These are phyloP conservation scores for Gardenia jasminoides DNA, from an alignment of 257 asterid genomes.

Conservation along the genomic window DNA sequence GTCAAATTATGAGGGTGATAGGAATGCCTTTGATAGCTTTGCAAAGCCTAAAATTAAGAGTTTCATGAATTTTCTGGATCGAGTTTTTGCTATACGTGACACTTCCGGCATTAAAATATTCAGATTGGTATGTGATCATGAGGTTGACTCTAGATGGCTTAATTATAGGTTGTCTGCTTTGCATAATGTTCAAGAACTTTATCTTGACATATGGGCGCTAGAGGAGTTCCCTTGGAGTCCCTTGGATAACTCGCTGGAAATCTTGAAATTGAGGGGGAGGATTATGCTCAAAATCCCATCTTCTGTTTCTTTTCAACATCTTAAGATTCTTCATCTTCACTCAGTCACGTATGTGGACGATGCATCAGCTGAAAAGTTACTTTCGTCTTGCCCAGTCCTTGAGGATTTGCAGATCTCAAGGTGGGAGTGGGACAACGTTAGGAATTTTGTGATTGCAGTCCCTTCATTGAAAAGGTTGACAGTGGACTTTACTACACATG, in stretches of 20 bases:
- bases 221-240: not conserved
- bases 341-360: not conserved
- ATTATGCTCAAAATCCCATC: slow-evolving; percentile 5
- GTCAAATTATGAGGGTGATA: not conserved
- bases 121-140: slow-evolving; percentile 5
- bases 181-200: slow-evolving; percentile 5
- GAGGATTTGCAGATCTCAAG: slow-evolving; percentile 13
- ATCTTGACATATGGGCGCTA: not conserved
- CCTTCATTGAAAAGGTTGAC: slow-evolving; percentile 11
- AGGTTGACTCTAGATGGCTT: not conserved
- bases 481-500: not conserved
- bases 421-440: not conserved
- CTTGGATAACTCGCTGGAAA: not conserved
- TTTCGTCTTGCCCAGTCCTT: slow-evolving; percentile 3
- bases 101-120: not conserved
- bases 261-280: not conserved
- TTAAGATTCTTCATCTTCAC: slow-evolving; percentile 1
- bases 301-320: not conserved
- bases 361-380: not conserved
- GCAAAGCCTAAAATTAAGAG: not conserved
- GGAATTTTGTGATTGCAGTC: slow-evolving; percentile 3
- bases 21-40: not conserved
- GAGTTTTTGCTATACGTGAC: not conserved
- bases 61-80: not conserved
- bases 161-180: not conserved